Conservation (phyloP, 2,329 filamentous ascomycete species). For the Aureobasidium leucospermi region DNA sequence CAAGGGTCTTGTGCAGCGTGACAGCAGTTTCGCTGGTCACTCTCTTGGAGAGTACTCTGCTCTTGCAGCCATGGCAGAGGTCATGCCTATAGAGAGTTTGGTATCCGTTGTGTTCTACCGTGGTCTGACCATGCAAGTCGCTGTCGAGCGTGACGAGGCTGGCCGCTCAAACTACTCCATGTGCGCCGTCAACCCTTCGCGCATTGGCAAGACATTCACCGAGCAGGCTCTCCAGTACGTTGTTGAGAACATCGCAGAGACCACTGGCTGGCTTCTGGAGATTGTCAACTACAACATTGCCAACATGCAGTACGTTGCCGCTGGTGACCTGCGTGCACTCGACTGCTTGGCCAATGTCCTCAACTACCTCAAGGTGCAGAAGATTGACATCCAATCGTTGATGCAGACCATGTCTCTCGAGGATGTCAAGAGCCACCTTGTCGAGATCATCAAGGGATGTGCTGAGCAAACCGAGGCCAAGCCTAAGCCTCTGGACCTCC, state of each 20-base stretch:
- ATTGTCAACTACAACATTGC: slow-evolving; percentile 92
- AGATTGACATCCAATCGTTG: slow-evolving; percentile 92
- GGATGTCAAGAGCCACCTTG: slow-evolving; percentile 81
- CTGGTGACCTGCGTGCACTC: slow-evolving; percentile 58
- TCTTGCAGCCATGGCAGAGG: slow-evolving; percentile 88
- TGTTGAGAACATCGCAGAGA: slow-evolving; percentile 87
- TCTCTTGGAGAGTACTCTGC: slow-evolving; percentile 98
- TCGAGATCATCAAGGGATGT: slow-evolving; percentile 84
- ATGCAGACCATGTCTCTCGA: slow-evolving; percentile 81
- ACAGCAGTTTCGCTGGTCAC: slow-evolving; percentile 96
- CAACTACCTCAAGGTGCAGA: slow-evolving; percentile 94
- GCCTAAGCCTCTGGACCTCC: slow-evolving; percentile 76
- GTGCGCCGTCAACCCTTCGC: slow-evolving; percentile 97
- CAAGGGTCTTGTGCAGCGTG: slow-evolving; percentile 89
- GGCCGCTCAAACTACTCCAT: slow-evolving; percentile 98
- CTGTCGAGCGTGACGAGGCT: slow-evolving; percentile 86
- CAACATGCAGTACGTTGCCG: slow-evolving; percentile 63
- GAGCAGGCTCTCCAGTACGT: slow-evolving; percentile 96
- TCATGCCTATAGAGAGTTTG: slow-evolving; percentile 98
- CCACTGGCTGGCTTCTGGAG: slow-evolving; percentile 91
- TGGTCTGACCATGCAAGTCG: slow-evolving; percentile 97
- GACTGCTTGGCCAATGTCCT: slow-evolving; percentile 68
- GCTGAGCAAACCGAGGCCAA: slow-evolving; percentile 83
- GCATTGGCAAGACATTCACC: slow-evolving; percentile 98
- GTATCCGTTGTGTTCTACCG: slow-evolving; percentile 99